phyloP scores from a whole-genome alignment of 129 eudicot genomes.

The Lactuca saligna region DNA sequence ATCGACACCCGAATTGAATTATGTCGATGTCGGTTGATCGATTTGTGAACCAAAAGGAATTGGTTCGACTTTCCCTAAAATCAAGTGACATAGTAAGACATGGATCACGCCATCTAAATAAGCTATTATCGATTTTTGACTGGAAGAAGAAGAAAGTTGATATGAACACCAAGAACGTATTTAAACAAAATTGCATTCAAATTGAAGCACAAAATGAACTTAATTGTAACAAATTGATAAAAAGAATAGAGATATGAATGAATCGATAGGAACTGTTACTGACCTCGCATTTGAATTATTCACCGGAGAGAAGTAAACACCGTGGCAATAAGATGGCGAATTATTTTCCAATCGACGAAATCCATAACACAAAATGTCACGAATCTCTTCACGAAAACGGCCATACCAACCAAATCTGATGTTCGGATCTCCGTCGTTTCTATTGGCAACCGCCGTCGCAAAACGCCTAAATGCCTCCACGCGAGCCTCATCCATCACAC shows the following conservation, averaged over 20 bases:
- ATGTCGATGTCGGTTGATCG: slow-evolving; percentile 20
- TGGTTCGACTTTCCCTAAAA: slow-evolving; percentile 29
- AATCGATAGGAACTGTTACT: neutral
- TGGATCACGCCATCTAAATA: slow-evolving; percentile 32
- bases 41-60: slow-evolving; percentile 14
- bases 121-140: slow-evolving; percentile 21
- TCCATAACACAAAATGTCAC: slow-evolving; percentile 28
- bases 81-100: slow-evolving; percentile 28
- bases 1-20: slow-evolving; percentile 32
- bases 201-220: neutral
- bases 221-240: neutral
- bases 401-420: slow-evolving; percentile 33
- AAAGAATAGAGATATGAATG: neutral
- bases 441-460: slow-evolving; percentile 27
- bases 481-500: slow-evolving; percentile 29
- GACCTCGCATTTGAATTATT: slow-evolving; percentile 28
- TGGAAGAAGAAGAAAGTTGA: slow-evolving; percentile 1
- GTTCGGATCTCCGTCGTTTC: slow-evolving; percentile 30
- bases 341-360: slow-evolving; percentile 19
- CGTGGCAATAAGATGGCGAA: slow-evolving; percentile 17
- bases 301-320: slow-evolving; percentile 31
- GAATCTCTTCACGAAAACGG: slow-evolving; percentile 30
- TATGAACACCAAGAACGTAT: neutral
- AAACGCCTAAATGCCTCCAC: slow-evolving; percentile 16
- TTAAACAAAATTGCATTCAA: neutral